Conservation (phyloP, 1,284 basidiomycete genomes). For the Afroboletus lepidellus region DNA sequence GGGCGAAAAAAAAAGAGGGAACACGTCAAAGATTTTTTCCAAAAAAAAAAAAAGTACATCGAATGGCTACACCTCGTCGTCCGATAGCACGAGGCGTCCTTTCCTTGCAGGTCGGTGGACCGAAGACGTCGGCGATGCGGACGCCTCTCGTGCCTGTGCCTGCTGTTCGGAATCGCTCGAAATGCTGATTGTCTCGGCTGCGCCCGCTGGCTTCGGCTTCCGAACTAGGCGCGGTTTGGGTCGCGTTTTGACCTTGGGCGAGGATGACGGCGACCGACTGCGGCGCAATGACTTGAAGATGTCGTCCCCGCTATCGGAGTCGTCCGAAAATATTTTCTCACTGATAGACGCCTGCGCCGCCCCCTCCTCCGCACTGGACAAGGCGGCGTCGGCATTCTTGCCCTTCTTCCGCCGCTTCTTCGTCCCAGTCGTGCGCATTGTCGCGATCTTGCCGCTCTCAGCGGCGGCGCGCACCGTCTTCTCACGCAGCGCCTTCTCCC, state of each 20-base stretch:
- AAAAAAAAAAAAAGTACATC: slow-evolving; percentile 7
- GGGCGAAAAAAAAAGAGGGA: background rate
- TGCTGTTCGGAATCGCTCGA: slow-evolving; percentile 27
- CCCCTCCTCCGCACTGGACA: slow-evolving; percentile 11
- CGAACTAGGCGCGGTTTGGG: slow-evolving; percentile 33
- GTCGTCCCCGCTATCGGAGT: slow-evolving; percentile 26
- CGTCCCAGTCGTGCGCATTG: slow-evolving; percentile 65
- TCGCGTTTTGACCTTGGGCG: slow-evolving; percentile 15
- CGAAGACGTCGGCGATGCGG: slow-evolving; percentile 4
- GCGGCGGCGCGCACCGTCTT: slow-evolving; percentile 49
- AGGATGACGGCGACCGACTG: slow-evolving; percentile 28
- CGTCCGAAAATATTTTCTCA: slow-evolving; percentile 8
- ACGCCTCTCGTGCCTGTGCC: background rate
- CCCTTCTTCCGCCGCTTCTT: slow-evolving; percentile 58
- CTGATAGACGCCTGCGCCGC: background rate
- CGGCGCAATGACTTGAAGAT: slow-evolving; percentile 20
- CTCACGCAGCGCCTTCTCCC: slow-evolving; percentile 59
- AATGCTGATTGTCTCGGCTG: slow-evolving; percentile 17
- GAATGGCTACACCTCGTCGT: slow-evolving; percentile 37
- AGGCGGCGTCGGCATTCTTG: slow-evolving; percentile 9
- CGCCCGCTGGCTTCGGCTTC: slow-evolving; percentile 8
- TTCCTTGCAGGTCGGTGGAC: slow-evolving; percentile 24
- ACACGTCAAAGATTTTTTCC: slow-evolving; percentile 4
- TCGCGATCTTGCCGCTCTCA: slow-evolving; percentile 43
- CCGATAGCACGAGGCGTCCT: slow-evolving; percentile 43